Evolutionary conservation across 2,329 filamentous ascomycete genomes (phyloP).

Genomic region (Claviceps sorghi): DNA sequence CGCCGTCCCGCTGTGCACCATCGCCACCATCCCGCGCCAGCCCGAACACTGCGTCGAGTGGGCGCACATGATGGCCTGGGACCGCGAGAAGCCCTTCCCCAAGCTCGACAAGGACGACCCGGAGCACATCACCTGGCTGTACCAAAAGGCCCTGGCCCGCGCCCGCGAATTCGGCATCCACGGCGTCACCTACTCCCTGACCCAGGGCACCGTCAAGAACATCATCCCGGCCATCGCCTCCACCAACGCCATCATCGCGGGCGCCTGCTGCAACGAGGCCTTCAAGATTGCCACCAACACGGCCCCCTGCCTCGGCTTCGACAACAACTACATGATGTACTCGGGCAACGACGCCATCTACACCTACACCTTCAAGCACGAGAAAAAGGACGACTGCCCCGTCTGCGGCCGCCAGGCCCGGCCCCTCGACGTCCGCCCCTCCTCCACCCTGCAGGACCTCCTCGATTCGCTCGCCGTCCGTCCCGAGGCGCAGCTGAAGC

Average conservation of each 20-base stretch:
- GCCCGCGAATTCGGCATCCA: slow-evolving; percentile 79
- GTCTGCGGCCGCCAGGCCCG: slow-evolving; percentile 79
- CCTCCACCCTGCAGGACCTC: slow-evolving; percentile 65
- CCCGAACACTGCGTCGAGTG: slow-evolving; percentile 98
- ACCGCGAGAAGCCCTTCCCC: slow-evolving; percentile 68
- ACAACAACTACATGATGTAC: slow-evolving; percentile 98
- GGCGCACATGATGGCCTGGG: slow-evolving; percentile 98
- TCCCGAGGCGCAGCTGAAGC: slow-evolving; percentile 86
- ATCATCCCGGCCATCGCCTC: slow-evolving; percentile 98
- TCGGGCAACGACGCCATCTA: slow-evolving; percentile 91
- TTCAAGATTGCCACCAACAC: slow-evolving; percentile 80
- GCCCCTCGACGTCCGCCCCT: slow-evolving; percentile 55
- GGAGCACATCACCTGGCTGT: slow-evolving; percentile 95
- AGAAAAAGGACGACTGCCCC: slow-evolving; percentile 87
- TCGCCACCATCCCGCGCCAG: slow-evolving; percentile 90
- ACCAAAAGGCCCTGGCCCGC: slow-evolving; percentile 65
- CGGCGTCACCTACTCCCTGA: slow-evolving; percentile 88
- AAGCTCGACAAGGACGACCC: slow-evolving; percentile 89
- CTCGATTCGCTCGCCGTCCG: slow-evolving; percentile 69
- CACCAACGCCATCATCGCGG: slow-evolving; percentile 92
- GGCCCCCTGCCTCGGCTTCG: slow-evolving; percentile 64
- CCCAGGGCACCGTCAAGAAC: slow-evolving; percentile 96
- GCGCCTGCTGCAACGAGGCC: slow-evolving; percentile 90
- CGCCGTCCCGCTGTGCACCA: slow-evolving; percentile 91
- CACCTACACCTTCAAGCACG: slow-evolving; percentile 91